Evolutionary conservation across 2,329 filamentous ascomycete species (phyloP), one percentile per base, ranked within the genome.

Genomic region (Cordyceps cateniannulata): DNA sequence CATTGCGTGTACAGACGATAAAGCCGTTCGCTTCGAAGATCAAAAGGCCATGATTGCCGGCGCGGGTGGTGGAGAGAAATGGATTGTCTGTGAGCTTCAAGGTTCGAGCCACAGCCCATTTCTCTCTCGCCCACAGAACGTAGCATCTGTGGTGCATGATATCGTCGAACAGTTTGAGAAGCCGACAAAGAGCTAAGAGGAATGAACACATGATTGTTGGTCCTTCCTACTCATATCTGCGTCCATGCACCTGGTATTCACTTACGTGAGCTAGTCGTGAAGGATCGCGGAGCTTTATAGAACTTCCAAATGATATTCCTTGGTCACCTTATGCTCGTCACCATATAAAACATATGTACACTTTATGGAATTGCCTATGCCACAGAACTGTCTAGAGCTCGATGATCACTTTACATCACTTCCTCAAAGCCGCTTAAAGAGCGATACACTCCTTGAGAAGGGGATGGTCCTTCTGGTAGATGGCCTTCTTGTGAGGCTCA

Each of bases 401-500:
- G 14, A 12, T 48, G 22, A 6, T 27, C 12, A 22, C 25, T 45
- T n/a, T 24, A 29, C 18, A 16, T 45, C 5, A 22, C 4, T 42
- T 9, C 25, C 4, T 44, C 24, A n/a, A 14, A 22, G 12, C 6
- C 27, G 27, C 20, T 29, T 52, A 59, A 18, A 45, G 25, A 48
- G 53, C 53, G 8, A 57, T 57, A 42, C 60, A 62, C 10, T 62
- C 60, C 53, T 62, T 52, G 3, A 62, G 38, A 12, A 62, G 60
- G 29, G 60, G 60, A n/a, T 51, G 42, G 16, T 57, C 53, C 27
- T 62, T 62, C 40, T 57, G 12, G 54, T 62, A 62, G 48, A 62
- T 62, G 54, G 48, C 54, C 20, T 62, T 51, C 40, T 62, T 62
- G 48, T 62, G 53, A 6, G 60, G 60, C 54, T 62, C 38, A 47